Conservation (phyloP, 2,329 filamentous ascomycete species). For the Ascochyta viciae-villosae region DNA sequence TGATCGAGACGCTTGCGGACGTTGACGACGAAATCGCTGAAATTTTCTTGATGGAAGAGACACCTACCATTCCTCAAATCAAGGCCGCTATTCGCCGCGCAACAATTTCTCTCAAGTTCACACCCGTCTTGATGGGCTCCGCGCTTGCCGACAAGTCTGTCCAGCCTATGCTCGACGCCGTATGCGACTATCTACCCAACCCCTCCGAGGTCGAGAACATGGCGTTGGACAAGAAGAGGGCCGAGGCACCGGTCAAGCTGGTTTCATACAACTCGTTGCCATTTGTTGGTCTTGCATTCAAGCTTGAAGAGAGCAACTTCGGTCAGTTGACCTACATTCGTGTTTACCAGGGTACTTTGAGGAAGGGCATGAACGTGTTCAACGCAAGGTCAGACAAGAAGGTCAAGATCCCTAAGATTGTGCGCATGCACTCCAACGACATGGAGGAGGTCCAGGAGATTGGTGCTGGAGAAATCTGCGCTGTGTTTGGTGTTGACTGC, state of each 20-base stretch:
- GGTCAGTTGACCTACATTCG: slow-evolving; percentile 98
- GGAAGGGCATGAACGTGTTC: slow-evolving; percentile 88
- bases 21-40: slow-evolving; percentile 98
- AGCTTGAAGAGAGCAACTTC: slow-evolving; percentile 98
- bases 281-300: slow-evolving; percentile 96
- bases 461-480: slow-evolving; percentile 96
- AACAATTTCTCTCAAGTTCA: slow-evolving; percentile 89
- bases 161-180: slow-evolving; percentile 95
- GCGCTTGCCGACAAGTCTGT: slow-evolving; percentile 93
- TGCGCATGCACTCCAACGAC: slow-evolving; percentile 99
- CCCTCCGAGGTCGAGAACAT: slow-evolving; percentile 87
- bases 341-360: slow-evolving; percentile 92
- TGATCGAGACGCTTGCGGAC: slow-evolving; percentile 95
- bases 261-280: slow-evolving; percentile 92
- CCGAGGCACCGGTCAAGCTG: slow-evolving; percentile 82
- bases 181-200: slow-evolving; percentile 95
- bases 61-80: slow-evolving; percentile 81
- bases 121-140: slow-evolving; percentile 94
- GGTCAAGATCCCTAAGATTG: slow-evolving; percentile 94
- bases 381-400: slow-evolving; percentile 96
- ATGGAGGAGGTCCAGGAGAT: slow-evolving; percentile 97
- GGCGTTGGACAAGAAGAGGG: slow-evolving; percentile 81
- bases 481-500: slow-evolving; percentile 97
- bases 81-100: slow-evolving; percentile 90
- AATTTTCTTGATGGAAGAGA: slow-evolving; percentile 86